Conservation (phyloP, 768 basidiomycete species). For the Tricholoma bakamatsutake region DNA sequence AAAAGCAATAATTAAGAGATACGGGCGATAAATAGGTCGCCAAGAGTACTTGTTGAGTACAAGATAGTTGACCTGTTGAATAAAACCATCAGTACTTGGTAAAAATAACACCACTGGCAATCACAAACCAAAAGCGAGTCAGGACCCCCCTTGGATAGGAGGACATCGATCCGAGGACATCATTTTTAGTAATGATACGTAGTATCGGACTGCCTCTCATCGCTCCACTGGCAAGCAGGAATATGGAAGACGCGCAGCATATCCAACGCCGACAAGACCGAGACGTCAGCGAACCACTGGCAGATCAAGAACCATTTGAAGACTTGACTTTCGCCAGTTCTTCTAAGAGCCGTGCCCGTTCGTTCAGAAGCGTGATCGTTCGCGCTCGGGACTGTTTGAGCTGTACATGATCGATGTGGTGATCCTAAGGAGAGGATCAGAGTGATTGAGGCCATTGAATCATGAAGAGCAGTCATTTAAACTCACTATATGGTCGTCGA, state of each 20-base stretch:
- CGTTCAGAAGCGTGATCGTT: slow-evolving; percentile 47
- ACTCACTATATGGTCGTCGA: slow-evolving; percentile 4
- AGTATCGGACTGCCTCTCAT: not conserved
- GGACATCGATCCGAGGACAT: not conserved
- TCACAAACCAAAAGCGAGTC: not conserved
- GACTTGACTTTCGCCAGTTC: slow-evolving; percentile 44
- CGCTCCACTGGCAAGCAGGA: not conserved
- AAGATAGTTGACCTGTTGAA: not conserved
- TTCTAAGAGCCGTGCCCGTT: slow-evolving; percentile 49
- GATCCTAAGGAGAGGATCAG: not conserved
- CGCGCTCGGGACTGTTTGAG: slow-evolving; percentile 26
- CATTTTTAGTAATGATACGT: not conserved
- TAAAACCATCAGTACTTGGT: not conserved
- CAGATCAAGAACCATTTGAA: not conserved
- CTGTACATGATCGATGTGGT: slow-evolving; percentile 2
- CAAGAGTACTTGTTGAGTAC: not conserved
- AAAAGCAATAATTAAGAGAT: not conserved
- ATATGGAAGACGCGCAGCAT: not conserved
- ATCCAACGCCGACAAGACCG: not conserved
- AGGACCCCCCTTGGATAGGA: not conserved
- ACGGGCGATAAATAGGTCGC: not conserved
- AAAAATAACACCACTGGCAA: not conserved
- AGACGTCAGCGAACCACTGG: not conserved
- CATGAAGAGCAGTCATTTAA: not conserved
- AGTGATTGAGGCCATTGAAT: not conserved